Percentiles rank a stretch among this genome's conserved stretches.
These are phyloP conservation scores for Heliamphora exappendiculata DNA, from an alignment of 148 eudicot genomes.

Conservation along the genomic window DNA sequence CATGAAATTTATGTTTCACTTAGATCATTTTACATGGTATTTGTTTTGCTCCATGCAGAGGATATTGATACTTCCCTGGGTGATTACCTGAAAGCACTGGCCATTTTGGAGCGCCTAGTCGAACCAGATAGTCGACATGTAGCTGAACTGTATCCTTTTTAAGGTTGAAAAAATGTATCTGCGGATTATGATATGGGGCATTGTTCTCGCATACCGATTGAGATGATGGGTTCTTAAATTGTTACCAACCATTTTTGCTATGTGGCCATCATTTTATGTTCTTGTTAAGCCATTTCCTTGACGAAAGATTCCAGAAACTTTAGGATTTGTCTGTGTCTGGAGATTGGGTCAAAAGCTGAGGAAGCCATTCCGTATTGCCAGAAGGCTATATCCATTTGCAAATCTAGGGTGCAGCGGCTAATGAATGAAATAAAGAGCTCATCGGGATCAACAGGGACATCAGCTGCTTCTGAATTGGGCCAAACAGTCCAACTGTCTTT, in stretches of 20 bases:
- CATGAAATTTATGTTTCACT: not conserved
- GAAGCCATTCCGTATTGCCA: constrained; percentile 90
- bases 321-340: constrained; percentile 80
- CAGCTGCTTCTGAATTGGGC: constrained; percentile 29
- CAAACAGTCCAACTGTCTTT: constrained; percentile 32
- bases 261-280: not conserved
- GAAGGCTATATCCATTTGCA: constrained; percentile 75
- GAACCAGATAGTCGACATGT: constrained; percentile 78
- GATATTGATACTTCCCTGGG: constrained; percentile 85
- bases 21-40: not conserved
- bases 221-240: not conserved
- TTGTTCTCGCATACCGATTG: not conserved
- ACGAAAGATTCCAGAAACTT: constrained; percentile 60
- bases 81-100: constrained; percentile 80
- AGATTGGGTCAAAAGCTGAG: constrained; percentile 67
- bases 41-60: constrained; percentile 44
- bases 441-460: constrained; percentile 19
- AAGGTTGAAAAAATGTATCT: not conserved
- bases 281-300: constrained; percentile 31
- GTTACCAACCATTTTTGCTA: not conserved
- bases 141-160: constrained; percentile 86
- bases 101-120: constrained; percentile 73
- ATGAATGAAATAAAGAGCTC: constrained; percentile 37
- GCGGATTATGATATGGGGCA: not conserved
- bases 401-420: constrained; percentile 69